A percentile compares a stretch with the other conserved stretches of the same genome.
These are phyloP conservation scores for Imleria badia DNA, from an alignment of 768 basidiomycete species.

Conservation along the genomic window DNA sequence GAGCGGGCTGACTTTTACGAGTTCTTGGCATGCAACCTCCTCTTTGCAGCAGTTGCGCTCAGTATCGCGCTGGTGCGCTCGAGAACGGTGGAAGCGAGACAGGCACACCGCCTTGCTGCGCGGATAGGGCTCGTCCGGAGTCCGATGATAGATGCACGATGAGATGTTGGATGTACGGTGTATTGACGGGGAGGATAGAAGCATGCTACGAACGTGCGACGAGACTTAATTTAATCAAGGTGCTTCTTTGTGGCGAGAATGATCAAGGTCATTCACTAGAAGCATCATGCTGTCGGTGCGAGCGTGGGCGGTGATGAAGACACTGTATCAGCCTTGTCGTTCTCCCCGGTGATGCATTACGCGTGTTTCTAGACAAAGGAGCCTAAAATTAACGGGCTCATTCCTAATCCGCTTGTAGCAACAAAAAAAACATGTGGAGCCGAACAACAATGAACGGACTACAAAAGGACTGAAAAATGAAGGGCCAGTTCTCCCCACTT, in stretches of 20 bases:
- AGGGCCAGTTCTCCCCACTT: not conserved
- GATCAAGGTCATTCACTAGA: not conserved
- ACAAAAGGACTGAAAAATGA: constrained; percentile 9
- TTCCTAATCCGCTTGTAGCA: constrained; percentile 9
- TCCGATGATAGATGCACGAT: constrained; percentile 12
- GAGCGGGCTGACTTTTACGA: constrained; percentile 91
- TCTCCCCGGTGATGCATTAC: not conserved
- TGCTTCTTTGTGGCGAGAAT: no score
- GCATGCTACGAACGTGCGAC: constrained; percentile 5
- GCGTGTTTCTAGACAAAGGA: no score
- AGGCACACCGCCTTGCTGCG: constrained; percentile 81
- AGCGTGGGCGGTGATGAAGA: constrained; percentile 22
- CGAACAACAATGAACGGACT: constrained; percentile 12
- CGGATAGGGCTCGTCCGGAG: constrained; percentile 71
- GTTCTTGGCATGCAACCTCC: constrained; percentile 81
- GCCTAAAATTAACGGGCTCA: not conserved
- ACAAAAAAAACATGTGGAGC: constrained; percentile 4
- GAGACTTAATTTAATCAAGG: constrained; percentile 3
- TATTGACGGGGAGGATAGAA: not conserved
- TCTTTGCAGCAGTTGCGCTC: constrained; percentile 67
- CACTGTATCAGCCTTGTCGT: no score
- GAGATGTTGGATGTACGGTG: constrained; percentile 1
- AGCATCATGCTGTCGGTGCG: no score
- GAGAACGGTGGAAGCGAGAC: constrained; percentile 64
- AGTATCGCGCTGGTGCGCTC: constrained; percentile 67